phyloP scores from a whole-genome alignment of 176 grass and related monocot genomes.

The Paspalum notatum region DNA sequence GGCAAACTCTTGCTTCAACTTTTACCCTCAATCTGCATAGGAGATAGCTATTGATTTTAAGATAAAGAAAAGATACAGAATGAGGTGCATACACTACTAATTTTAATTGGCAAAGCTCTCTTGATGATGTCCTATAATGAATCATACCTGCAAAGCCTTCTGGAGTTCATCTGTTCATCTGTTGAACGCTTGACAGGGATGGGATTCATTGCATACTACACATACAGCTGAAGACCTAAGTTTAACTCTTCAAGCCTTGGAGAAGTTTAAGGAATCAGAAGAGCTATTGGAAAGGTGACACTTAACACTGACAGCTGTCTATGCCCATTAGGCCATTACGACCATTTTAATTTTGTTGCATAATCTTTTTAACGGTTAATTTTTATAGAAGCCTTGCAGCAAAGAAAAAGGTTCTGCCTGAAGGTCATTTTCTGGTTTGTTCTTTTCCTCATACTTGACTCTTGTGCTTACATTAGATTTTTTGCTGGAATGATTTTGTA shows the following conservation, averaged over 20 bases:
- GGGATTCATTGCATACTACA: conserved; percentile 76
- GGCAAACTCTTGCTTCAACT: conserved; percentile 18
- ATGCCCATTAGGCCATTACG: background rate
- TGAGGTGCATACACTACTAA: background rate
- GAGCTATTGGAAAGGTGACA: conserved; percentile 83
- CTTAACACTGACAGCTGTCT: background rate
- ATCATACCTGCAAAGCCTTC: background rate
- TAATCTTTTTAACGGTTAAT: conserved; percentile 39
- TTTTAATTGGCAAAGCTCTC: background rate
- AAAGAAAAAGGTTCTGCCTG: conserved; percentile 62
- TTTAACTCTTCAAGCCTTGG: conserved; percentile 65
- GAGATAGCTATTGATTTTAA: background rate
- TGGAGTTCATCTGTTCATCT: conserved; percentile 32
- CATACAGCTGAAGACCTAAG: conserved; percentile 64
- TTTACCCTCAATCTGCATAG: background rate
- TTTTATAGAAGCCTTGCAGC: conserved; percentile 72
- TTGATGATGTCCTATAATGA: conserved; percentile 4
- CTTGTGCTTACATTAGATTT: background rate
- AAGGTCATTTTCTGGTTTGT: conserved; percentile 77
- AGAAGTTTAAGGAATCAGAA: conserved; percentile 72
- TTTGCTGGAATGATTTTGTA: conserved; percentile 2
- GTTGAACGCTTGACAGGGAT: conserved; percentile 61
- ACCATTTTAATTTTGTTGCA: background rate
- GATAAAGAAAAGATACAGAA: background rate
- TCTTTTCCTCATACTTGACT: background rate